Conservation (phyloP, 2,329 filamentous ascomycete species). For the Didymella lethalis region DNA sequence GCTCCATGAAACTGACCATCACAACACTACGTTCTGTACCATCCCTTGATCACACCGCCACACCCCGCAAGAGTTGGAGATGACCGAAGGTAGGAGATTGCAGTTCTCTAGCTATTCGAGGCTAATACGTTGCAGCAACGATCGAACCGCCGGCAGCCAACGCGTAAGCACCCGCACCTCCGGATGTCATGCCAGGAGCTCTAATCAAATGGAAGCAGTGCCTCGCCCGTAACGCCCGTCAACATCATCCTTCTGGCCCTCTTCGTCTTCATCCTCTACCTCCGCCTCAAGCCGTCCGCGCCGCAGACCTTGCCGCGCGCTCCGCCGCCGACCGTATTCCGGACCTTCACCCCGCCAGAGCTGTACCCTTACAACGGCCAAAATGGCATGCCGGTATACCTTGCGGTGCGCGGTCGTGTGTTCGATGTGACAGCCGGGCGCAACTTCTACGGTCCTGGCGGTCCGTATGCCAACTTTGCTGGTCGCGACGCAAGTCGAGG, state of each 20-base stretch:
- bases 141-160: conserved; percentile 51
- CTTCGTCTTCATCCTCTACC: conserved; percentile 65
- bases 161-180: conserved; percentile 49
- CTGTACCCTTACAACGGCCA: conserved; percentile 87
- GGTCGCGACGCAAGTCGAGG: conserved; percentile 89
- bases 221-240: conserved; percentile 65
- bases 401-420: conserved; percentile 88
- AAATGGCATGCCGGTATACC: conserved; percentile 77
- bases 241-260: conserved; percentile 68
- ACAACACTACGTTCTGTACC: conserved; percentile 17
- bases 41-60: conserved; percentile 16
- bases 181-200: conserved; percentile 5
- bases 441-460: conserved; percentile 96
- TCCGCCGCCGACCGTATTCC: conserved; percentile 80
- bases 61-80: conserved; percentile 7
- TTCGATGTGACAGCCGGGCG: conserved; percentile 88
- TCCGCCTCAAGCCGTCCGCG: conserved; percentile 64
- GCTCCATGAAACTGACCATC: conserved; percentile 17
- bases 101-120: background rate
- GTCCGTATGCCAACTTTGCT: conserved; percentile 95
- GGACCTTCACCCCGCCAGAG: conserved; percentile 81
- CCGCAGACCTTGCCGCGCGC: conserved; percentile 61
- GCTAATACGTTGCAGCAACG: conserved; percentile 13
- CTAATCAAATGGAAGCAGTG: conserved; percentile 50
- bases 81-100: conserved; percentile 19